These are phyloP conservation scores for Iberis amara DNA, from an alignment of 441 rosid species.

Conservation along the genomic window DNA sequence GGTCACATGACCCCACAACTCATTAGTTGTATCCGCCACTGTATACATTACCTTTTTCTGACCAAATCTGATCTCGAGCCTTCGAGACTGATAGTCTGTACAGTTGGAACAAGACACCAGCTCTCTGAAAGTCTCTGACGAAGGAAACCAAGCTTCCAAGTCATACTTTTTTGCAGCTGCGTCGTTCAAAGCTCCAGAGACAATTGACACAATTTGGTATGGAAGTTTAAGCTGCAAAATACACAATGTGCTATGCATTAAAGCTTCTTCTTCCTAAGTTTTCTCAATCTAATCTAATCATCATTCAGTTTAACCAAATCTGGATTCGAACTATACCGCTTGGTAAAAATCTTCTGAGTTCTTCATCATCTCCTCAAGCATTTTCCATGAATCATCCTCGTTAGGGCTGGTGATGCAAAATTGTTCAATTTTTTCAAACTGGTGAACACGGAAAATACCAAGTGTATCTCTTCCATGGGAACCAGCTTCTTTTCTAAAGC, in stretches of 20 bases:
- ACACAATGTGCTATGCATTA: not conserved
- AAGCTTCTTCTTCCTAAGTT: not conserved
- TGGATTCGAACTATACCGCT: too few relatives aligned
- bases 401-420: constrained; percentile 77
- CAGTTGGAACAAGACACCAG: constrained; percentile 86
- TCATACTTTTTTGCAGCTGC: constrained; percentile 90
- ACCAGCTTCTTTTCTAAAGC: constrained; percentile 90
- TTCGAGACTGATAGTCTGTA: constrained; percentile 76
- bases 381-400: constrained; percentile 69
- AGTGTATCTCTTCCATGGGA: constrained; percentile 81
- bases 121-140: constrained; percentile 70
- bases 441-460: constrained; percentile 82
- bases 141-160: constrained; percentile 84
- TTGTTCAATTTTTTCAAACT: constrained; percentile 84
- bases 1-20: too few relatives aligned
- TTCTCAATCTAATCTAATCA: not conserved
- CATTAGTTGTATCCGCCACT: too few relatives aligned
- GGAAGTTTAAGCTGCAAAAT: constrained; percentile 56
- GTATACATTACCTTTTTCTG: constrained; percentile 56
- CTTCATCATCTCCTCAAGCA: constrained; percentile 79
- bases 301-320: too few relatives aligned
- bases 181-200: constrained; percentile 81
- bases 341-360: constrained; percentile 77
- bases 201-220: constrained; percentile 62
- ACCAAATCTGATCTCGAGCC: constrained; percentile 77